Evolutionary conservation across 2,329 filamentous ascomycete genomes (phyloP).

Genomic region (Colletotrichum sidae): DNA sequence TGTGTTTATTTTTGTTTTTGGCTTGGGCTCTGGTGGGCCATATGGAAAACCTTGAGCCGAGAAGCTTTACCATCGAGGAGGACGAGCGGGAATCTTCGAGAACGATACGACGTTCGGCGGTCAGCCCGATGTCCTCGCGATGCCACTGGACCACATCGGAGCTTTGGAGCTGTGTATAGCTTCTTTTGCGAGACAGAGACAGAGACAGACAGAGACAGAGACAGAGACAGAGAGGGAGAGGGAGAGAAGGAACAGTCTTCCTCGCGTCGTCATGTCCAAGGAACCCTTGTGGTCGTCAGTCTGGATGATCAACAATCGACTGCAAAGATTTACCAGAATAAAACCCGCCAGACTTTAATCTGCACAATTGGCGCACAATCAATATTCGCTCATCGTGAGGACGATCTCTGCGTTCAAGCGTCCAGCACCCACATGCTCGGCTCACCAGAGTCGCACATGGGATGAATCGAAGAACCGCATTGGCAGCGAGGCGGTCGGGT

Average conservation of each 20-base stretch:
- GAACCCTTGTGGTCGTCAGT: too few relatives aligned
- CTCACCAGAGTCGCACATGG: neutral
- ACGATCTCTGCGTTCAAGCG: neutral
- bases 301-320: conserved; percentile 3
- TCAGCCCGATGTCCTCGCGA: too few relatives aligned
- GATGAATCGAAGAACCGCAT: neutral
- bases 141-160: neutral
- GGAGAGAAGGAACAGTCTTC: neutral
- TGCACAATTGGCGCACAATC: neutral
- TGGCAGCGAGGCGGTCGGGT: conserved; percentile 5
- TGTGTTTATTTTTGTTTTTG: conserved; percentile 11
- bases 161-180: neutral
- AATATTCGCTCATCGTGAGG: conserved; percentile 11
- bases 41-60: neutral
- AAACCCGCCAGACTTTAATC: neutral
- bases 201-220: neutral
- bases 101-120: neutral
- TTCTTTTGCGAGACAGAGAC: neutral
- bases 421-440: neutral
- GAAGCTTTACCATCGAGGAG: neutral
- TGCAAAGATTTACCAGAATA: neutral
- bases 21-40: neutral
- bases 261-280: neutral
- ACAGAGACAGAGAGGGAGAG: too few relatives aligned
- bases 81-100: conserved; percentile 5